Evolutionary conservation across 352 stramenopile genomes (phyloP).

Genomic region (Globisporangium cederbergense): DNA sequence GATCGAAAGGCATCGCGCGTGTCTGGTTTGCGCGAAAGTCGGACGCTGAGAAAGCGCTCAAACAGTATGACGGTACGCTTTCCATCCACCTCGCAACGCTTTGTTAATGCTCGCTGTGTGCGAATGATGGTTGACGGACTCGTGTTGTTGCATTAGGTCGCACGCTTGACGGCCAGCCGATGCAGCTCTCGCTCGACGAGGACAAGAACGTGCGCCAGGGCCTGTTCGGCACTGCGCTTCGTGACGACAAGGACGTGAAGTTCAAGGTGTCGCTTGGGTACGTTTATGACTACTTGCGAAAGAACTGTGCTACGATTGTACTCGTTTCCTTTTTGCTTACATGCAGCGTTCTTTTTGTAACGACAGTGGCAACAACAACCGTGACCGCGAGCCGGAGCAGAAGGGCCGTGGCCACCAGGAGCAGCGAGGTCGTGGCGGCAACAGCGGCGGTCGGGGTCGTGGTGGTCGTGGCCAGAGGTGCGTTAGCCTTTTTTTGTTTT

Average conservation of each 20-base stretch:
- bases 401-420: slow-evolving; percentile 29
- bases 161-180: slow-evolving; percentile 67
- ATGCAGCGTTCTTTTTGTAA: slow-evolving; percentile 8
- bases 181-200: slow-evolving; percentile 68
- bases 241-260: slow-evolving; percentile 61
- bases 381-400: slow-evolving; percentile 25
- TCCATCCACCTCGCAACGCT: not conserved
- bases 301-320: not conserved
- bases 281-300: slow-evolving; percentile 8
- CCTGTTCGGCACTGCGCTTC: slow-evolving; percentile 73
- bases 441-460: slow-evolving; percentile 38
- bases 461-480: slow-evolving; percentile 17
- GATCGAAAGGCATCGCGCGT: slow-evolving; percentile 74
- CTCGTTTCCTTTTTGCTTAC: slow-evolving; percentile 1
- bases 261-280: slow-evolving; percentile 83
- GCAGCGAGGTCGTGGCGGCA: slow-evolving; percentile 20
- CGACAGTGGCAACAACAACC: slow-evolving; percentile 17
- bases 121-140: not conserved
- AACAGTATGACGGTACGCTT: slow-evolving; percentile 71
- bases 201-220: slow-evolving; percentile 75
- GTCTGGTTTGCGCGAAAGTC: slow-evolving; percentile 70
- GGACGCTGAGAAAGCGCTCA: slow-evolving; percentile 77
- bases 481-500: not conserved
- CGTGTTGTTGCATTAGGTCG: slow-evolving; percentile 32
- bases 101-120: not conserved